These are phyloP conservation scores for Dendrocalamus latiflorus DNA, from an alignment of 202 grass and related monocot genomes.

Conservation along the genomic window DNA sequence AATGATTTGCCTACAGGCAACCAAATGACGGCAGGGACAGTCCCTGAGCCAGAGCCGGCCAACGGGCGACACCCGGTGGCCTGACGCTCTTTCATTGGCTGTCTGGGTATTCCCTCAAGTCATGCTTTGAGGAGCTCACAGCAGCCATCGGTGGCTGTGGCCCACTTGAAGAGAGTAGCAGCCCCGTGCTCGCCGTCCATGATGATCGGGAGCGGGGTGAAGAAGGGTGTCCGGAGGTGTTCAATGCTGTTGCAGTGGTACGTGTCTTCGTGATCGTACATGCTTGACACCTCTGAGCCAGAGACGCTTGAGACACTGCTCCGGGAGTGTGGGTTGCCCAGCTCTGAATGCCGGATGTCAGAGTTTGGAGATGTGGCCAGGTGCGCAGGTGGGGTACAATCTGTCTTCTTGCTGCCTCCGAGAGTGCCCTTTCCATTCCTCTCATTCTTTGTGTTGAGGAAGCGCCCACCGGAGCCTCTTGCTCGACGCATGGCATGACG, in stretches of 20 bases:
- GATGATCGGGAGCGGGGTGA: constrained; percentile 58
- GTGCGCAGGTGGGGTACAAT: neutral
- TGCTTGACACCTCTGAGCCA: constrained; percentile 62
- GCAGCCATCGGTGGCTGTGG: constrained; percentile 47
- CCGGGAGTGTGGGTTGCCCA: constrained; percentile 32
- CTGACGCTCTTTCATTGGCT: constrained; percentile 5
- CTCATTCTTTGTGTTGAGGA: constrained; percentile 80
- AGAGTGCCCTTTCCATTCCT: neutral
- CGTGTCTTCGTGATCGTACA: constrained; percentile 39
- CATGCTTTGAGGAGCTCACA: constrained; percentile 82
- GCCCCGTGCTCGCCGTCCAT: constrained; percentile 45
- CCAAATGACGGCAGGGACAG: constrained; percentile 13
- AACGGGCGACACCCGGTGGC: neutral
- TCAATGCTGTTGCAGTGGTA: constrained; percentile 40
- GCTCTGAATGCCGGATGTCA: constrained; percentile 23
- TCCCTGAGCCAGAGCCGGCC: constrained; percentile 14
- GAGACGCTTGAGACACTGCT: constrained; percentile 53
- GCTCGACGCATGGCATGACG: constrained; percentile 83
- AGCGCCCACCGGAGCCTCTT: constrained; percentile 77
- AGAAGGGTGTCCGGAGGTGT: constrained; percentile 49
- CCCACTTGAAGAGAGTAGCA: constrained; percentile 54
- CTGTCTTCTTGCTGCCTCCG: neutral
- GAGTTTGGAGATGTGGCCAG: constrained; percentile 25
- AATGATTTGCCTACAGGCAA: constrained; percentile 87
- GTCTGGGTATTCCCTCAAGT: constrained; percentile 34